Evolutionary conservation across 2,329 filamentous ascomycete genomes (phyloP).

Genomic region (Aspergillus sp.): DNA sequence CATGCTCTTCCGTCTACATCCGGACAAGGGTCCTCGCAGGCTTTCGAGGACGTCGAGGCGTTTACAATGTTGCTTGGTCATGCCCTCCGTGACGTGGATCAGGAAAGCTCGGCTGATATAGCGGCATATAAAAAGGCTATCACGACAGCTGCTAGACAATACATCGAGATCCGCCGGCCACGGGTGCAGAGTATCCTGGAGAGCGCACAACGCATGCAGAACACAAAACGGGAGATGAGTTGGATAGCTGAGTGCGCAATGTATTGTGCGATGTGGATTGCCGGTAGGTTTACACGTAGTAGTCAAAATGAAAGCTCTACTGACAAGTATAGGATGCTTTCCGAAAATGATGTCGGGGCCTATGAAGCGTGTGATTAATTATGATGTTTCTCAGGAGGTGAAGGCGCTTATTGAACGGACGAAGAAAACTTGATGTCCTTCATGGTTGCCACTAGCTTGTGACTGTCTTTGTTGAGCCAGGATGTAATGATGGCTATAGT

Average conservation of each 20-base stretch:
- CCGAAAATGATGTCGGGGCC: conserved; percentile 18
- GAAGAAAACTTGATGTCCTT: not conserved
- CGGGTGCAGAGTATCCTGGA: conserved; percentile 35
- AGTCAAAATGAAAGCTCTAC: not conserved
- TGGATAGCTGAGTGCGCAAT: conserved; percentile 38
- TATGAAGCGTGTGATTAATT: conserved; percentile 21
- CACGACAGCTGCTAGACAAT: conserved; percentile 29
- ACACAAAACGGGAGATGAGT: conserved; percentile 35
- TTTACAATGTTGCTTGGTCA: conserved; percentile 45
- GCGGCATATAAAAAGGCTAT: conserved; percentile 23
- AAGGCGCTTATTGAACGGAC: conserved; percentile 7
- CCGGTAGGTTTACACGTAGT: conserved; percentile 28
- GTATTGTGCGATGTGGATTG: conserved; percentile 39
- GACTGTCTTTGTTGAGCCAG: not conserved
- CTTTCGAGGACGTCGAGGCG: conserved; percentile 55
- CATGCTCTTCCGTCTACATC: conserved; percentile 56
- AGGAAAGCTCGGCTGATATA: not conserved
- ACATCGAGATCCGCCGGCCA: conserved; percentile 36
- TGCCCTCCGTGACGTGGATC: conserved; percentile 21
- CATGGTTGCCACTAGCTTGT: not conserved
- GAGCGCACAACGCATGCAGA: conserved; percentile 33
- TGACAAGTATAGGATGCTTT: conserved; percentile 24
- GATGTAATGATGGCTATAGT: too few relatives aligned
- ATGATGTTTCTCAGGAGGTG: conserved; percentile 27
- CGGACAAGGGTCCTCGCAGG: conserved; percentile 58